Conservation (phyloP, 768 basidiomycete species). For the Leucocoprinus birnbaumii region DNA sequence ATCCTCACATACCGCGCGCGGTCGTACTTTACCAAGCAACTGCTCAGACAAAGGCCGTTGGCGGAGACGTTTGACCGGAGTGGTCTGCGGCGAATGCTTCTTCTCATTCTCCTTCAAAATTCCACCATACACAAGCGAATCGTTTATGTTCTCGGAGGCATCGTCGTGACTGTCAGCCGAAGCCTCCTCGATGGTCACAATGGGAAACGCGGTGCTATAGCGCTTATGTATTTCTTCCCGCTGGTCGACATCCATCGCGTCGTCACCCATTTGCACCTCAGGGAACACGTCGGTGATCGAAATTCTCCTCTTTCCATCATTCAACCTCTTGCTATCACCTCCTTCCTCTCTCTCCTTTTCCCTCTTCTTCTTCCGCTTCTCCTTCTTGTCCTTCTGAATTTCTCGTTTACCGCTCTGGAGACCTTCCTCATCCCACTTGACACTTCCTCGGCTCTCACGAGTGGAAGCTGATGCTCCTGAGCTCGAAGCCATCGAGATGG, state of each 20-base stretch:
- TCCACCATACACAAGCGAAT: slow-evolving; percentile 17
- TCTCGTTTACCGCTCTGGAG: slow-evolving; percentile 26
- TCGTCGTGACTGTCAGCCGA: slow-evolving; percentile 48
- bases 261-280: slow-evolving; percentile 23
- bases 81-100: slow-evolving; percentile 22
- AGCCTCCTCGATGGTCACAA: slow-evolving; percentile 48
- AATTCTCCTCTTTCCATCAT: slow-evolving; percentile 52
- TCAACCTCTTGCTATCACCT: slow-evolving; percentile 41
- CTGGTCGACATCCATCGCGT: slow-evolving; percentile 14
- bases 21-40: slow-evolving; percentile 44
- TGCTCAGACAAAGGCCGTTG: slow-evolving; percentile 66
- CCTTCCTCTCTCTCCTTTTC: slow-evolving; percentile 18
- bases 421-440: slow-evolving; percentile 33
- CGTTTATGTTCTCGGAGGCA: slow-evolving; percentile 15
- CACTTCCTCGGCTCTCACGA: slow-evolving; percentile 24
- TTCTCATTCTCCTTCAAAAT: slow-evolving; percentile 15
- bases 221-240: slow-evolving; percentile 6
- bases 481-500: slow-evolving; percentile 28
- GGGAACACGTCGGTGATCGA: slow-evolving; percentile 62
- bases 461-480: slow-evolving; percentile 25
- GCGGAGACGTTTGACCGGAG: slow-evolving; percentile 45
- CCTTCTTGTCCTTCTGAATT: slow-evolving; percentile 26
- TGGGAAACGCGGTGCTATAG: slow-evolving; percentile 21
- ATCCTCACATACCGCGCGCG: slow-evolving; percentile 48
- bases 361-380: slow-evolving; percentile 20